phyloP scores from a whole-genome alignment of 169 alveolate genomes.

The Perkinsus chesapeaki region DNA sequence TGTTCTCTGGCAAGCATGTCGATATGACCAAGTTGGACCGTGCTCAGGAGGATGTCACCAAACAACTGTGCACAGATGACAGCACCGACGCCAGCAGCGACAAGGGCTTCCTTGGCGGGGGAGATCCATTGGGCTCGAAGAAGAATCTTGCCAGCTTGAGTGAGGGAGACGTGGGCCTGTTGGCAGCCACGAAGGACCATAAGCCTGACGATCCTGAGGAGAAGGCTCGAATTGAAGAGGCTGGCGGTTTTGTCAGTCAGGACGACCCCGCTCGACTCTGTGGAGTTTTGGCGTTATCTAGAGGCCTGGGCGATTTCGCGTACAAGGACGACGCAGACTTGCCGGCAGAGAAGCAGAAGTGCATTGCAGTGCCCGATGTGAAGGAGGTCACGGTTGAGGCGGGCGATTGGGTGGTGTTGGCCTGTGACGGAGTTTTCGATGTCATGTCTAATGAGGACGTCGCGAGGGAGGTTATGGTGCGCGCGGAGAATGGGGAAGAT shows the following conservation, averaged over 20 bases:
- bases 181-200: constrained; percentile 38
- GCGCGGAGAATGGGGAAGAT: not conserved
- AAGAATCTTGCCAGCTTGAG: not conserved
- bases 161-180: not conserved
- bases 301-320: not conserved
- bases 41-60: not conserved
- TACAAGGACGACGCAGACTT: not conserved
- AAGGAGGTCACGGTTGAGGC: not conserved
- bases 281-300: not conserved
- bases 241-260: not conserved
- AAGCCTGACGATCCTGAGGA: constrained; percentile 53
- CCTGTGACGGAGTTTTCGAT: not conserved
- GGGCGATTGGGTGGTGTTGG: not conserved
- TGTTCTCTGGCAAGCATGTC: not conserved
- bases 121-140: not conserved
- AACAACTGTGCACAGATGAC: not conserved
- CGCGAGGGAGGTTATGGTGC: not conserved
- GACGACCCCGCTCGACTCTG: not conserved
- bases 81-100: not conserved
- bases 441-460: not conserved
- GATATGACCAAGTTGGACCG: not conserved
- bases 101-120: not conserved
- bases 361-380: not conserved
- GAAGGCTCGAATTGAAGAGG: constrained; percentile 35
- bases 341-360: not conserved